These are phyloP conservation scores for Haplosporangium sp. DNA, from an alignment of 371 early-diverging fungal species.

Conservation along the genomic window DNA sequence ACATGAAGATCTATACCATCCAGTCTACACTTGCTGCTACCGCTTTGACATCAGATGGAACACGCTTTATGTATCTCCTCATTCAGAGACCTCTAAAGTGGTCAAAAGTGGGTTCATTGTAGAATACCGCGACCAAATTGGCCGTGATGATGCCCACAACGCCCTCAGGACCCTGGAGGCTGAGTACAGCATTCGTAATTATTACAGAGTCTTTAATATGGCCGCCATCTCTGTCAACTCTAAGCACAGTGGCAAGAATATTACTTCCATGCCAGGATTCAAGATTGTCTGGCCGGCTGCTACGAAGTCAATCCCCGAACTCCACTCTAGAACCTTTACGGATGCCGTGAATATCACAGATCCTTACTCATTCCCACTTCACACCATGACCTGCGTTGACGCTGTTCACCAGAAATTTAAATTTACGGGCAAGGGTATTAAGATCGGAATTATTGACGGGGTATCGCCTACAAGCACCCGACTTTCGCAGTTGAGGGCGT, in stretches of 20 bases:
- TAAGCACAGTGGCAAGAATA: constrained; percentile 27
- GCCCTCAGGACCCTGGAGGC: constrained; percentile 11
- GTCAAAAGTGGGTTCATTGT: constrained; percentile 29
- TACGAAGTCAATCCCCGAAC: constrained; percentile 20
- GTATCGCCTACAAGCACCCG: constrained; percentile 69
- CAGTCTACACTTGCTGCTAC: constrained; percentile 38
- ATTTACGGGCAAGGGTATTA: constrained; percentile 69
- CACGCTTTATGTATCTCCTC: constrained; percentile 16
- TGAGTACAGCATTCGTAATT: constrained; percentile 36
- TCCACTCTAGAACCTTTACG: constrained; percentile 7
- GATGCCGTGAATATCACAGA: constrained; percentile 2
- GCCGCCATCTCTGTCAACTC: constrained; percentile 43
- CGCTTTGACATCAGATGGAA: constrained; percentile 37
- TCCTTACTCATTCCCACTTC: constrained; percentile 31
- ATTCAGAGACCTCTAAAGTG: background rate
- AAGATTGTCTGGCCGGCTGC: constrained; percentile 52
- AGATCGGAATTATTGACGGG: constrained; percentile 80
- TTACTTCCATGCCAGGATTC: constrained; percentile 41
- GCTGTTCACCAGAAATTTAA: constrained; percentile 59
- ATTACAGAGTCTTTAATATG: constrained; percentile 39
- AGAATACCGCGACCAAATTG: constrained; percentile 28
- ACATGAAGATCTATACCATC: constrained; percentile 39
- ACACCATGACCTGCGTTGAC: constrained; percentile 72
- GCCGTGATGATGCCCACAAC: constrained; percentile 8
- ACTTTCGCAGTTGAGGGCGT: constrained; percentile 56